Conservation (phyloP, 441 rosid species). For the Brassica hybrid region DNA sequence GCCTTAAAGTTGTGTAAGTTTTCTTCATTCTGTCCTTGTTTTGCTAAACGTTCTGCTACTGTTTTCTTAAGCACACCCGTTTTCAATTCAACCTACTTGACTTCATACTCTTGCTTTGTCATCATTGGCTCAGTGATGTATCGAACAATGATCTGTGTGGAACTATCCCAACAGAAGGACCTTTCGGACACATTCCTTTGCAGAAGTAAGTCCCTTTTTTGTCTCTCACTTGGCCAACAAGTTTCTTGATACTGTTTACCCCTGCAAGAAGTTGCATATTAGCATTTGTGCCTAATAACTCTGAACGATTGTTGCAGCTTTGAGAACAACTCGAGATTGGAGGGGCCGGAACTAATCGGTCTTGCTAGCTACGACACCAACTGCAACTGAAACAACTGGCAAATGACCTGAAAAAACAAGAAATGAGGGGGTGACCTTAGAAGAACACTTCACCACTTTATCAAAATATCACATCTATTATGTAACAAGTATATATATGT, state of each 20-base stretch:
- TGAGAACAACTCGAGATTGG: conserved; percentile 85
- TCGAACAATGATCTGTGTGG: conserved; percentile 91
- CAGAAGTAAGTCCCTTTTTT: conserved; percentile 61
- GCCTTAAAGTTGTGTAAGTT: conserved; percentile 97
- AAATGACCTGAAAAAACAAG: neutral
- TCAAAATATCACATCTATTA: conserved; percentile 28
- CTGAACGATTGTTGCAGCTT: conserved; percentile 53
- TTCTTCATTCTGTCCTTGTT: neutral
- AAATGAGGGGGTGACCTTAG: conserved; percentile 42
- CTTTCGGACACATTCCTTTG: conserved; percentile 81
- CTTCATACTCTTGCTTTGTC: neutral
- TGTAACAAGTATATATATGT: conserved; percentile 33
- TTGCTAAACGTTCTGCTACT: neutral
- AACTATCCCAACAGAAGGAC: conserved; percentile 87
- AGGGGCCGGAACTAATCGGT: conserved; percentile 93
- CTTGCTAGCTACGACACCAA: conserved; percentile 92
- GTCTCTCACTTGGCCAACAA: neutral
- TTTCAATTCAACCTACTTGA: no score
- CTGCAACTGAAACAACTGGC: conserved; percentile 59
- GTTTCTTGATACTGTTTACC: neutral
- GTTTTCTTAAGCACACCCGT: neutral
- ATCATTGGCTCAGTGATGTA: conserved; percentile 61
- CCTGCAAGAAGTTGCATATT: neutral
- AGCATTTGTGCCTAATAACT: neutral
- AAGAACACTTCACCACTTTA: conserved; percentile 44